Evolutionary conservation across 2,329 filamentous ascomycete genomes (phyloP), one percentile per base, ranked within the genome.

Genomic region (Xylariaceae sp.): DNA sequence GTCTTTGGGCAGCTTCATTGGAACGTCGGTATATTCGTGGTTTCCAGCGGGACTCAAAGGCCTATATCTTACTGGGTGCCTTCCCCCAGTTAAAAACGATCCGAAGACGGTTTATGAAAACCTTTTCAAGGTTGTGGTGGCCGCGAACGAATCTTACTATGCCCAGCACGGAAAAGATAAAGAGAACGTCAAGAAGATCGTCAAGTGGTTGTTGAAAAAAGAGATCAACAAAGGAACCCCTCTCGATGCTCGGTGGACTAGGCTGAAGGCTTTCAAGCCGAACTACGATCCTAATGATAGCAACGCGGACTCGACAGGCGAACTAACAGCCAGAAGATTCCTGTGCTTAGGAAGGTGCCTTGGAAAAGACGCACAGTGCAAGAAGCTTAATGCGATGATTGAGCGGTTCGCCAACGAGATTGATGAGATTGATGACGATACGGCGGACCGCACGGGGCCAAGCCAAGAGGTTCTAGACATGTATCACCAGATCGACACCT

Each of bases 1-100:
- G 68, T 86, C 81, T 31, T 91, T 88, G 64, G 88, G 88, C 31
- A 87, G 88, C 0, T 91, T 89, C 69, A 86, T 87, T 56, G 77
- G 77, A n/a, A 75, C 83, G 7, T 86, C 82, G 1, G 90, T 90
- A 64, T 74, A 90, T n/a, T 88, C 83, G 0, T 81, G 84, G 60
- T 81, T 73, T 56, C 83, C 86, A 0, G 74, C 82, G 48, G 81
- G 82, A 1, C 63, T 90, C 14, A 74, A 75, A 34, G 83, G 87
- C 66, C 78, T 80, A 2, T 88, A 88, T 63, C 71, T 86, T 9
- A 81, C 81, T 31, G 88, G 86, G 36, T 88, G 5, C 5, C 4
- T 90, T 45, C 80, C 86, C 39, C 86, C 88, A 0, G 69, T 89
- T 39, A 70, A 18, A 13, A 72, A 0, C 79, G 85, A 1, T 83